Evolutionary conservation across 163 green algal genomes (phyloP), one percentile per base, ranked within the genome.

Genomic region (Prototheca cutis): DNA sequence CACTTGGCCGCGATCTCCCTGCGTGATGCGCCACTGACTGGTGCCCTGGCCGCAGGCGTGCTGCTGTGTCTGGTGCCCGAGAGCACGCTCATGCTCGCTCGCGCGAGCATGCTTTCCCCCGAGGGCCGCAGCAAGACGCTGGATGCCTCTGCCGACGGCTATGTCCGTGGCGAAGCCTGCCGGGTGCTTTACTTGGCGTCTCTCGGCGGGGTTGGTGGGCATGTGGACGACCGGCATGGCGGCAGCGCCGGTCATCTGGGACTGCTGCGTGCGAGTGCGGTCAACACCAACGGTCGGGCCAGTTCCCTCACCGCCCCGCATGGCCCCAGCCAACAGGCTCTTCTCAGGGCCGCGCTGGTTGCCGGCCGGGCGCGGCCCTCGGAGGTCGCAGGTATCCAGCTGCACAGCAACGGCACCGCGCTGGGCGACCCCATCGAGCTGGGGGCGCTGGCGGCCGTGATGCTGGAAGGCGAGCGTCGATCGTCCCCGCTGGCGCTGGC

Each of bases 101-200:
- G 59, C 8, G 59, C 66, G 28, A 39, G 74, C 62, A 89, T 91
- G 82, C 68, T 94, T 21, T 59, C 76, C 2, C 61, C 68, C 4
- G 83, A 90, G 27, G 87, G 87, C 15, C 77, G 87, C 40, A 92
- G 78, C 75, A 91, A 93, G 74, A 90, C 88, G 2, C 68, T 95
- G 40, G 87, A 94, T 30, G 77, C 77, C 4, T 63, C 67, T 0
- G 88, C 88, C 40, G 86, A 95, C 61, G 88, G 88, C 28, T 95
- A 95, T 62, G 79, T 84, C 8, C 74, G 86, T 18, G 77, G 75
- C 25, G 87, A 95, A 65, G 79, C 77, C 0, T 79, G 65, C 55
- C 62, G 72, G 3, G 25, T 47, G 32, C 17, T 76, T 1, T 61
- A 28, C 56, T 24, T 70, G 29, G 48, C 48, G 48, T 25, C 24